Base-by-base conservation (phyloP, 257 asterid genomes). In the Cruciata laevipes region DNA sequence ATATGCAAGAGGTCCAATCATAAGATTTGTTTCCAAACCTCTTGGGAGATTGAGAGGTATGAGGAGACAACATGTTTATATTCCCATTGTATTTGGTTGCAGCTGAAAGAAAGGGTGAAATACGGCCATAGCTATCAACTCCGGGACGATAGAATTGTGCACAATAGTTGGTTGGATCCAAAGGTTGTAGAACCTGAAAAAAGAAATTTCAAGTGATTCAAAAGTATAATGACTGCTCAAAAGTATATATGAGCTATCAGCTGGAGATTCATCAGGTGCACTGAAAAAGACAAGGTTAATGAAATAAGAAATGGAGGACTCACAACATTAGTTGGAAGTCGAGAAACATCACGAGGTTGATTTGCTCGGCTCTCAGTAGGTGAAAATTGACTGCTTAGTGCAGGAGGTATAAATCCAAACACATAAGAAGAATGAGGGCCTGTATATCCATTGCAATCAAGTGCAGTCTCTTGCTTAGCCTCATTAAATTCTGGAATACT, bases 151-250 rank as follows among this genome's bases (percentile, higher is more conserved):
- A 85, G 75, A 81, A 73, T 65, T 87, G 98, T 30, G 95, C 85
- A 77, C 87, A 89, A 73, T 85, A 91, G 73, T 72, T 83, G n/a
- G 95, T 82, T 60, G 90, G 96, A 77, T 89, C 96, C 77, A 82
- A 72, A 66, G 91, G 74, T 71, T 84, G 98, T 20, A 85, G 98
- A 72, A 88, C 83, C 93, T 90, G 80, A 61, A 71, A 33, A 1
- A 16, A 49, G 35, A 10, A 14, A 66, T 71, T 21, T 5, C 3
- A 14, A 17, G 12, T 20, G 7, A 53, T 20, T 53, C 60, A 53
- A n/a, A 53, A 53, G 61, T 56, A 56, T 63, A 38, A n/a, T 37
- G 31, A 37, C 69, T 65, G 25, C 7, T 56, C 33, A n/a, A n/a
- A 30, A 27, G 23, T 61, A 33, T n/a, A n/a, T n/a, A n/a, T 25